phyloP scores from a whole-genome alignment of 164 flowering plant species.

The Aristolochia californica region DNA sequence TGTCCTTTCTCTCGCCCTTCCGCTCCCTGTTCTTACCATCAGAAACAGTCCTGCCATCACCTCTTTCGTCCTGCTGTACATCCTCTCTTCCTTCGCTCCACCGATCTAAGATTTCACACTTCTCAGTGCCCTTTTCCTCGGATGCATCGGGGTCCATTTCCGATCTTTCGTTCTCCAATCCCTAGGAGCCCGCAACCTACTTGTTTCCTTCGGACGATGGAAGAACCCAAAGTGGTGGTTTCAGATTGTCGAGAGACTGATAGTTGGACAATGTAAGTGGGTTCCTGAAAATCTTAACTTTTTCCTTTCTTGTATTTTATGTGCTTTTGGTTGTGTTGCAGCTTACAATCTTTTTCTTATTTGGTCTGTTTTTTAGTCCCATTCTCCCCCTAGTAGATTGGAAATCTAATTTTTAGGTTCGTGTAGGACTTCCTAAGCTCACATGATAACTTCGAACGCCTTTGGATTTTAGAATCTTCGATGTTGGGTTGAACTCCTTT shows the following conservation, averaged over 20 bases:
- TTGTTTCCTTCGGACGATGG: background rate
- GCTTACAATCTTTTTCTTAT: background rate
- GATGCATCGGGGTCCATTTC: too few species aligned
- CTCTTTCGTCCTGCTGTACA: background rate
- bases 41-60: too few species aligned
- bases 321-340: background rate
- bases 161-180: too few species aligned
- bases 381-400: background rate
- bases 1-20: conserved; percentile 3
- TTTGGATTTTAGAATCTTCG: background rate
- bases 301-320: background rate
- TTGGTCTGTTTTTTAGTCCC: background rate
- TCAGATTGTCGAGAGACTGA: background rate
- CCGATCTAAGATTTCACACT: background rate
- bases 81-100: background rate
- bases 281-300: background rate
- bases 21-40: background rate
- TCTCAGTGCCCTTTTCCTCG: background rate
- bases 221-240: background rate
- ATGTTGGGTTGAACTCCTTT: background rate
- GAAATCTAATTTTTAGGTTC: background rate
- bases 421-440: background rate
- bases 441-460: background rate
- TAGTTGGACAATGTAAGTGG: background rate
- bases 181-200: background rate